phyloP scores from a whole-genome alignment of 2,329 filamentous ascomycete genomes.

The Canariomyces notabilis region DNA sequence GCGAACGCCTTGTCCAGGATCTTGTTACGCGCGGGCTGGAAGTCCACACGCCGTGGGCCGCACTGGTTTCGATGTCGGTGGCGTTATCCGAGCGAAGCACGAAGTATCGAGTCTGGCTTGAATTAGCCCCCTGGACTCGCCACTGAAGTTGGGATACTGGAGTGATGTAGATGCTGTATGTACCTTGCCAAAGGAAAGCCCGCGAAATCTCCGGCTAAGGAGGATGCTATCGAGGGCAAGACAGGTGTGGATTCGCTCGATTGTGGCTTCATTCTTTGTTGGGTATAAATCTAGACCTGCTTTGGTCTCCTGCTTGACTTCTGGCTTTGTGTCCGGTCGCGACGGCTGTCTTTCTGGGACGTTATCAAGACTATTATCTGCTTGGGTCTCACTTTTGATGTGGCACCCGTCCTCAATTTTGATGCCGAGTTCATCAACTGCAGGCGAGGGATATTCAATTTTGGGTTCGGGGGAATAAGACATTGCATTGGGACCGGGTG shows the following conservation, averaged over 20 bases:
- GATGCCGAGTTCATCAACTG: background rate
- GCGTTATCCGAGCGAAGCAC: conserved; percentile 3
- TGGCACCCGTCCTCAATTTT: background rate
- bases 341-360: too few relatives aligned
- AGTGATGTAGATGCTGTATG: background rate
- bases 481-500: too few relatives aligned
- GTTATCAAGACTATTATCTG: background rate
- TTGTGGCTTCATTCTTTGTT: background rate
- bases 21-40: conserved; percentile 7
- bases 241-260: background rate
- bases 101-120: background rate
- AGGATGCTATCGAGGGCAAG: conserved; percentile 1
- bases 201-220: background rate
- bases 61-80: conserved; percentile 3
- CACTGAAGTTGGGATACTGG: background rate
- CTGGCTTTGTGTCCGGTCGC: too few relatives aligned
- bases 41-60: conserved; percentile 3
- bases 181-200: background rate
- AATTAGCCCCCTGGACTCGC: too few relatives aligned
- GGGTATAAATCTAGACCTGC: background rate
- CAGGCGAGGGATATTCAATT: background rate
- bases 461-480: too few relatives aligned
- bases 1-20: conserved; percentile 2
- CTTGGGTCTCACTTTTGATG: background rate
- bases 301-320: background rate